phyloP scores from a whole-genome alignment of 148 eudicot species.

The Vaccinium macrocarpon region DNA sequence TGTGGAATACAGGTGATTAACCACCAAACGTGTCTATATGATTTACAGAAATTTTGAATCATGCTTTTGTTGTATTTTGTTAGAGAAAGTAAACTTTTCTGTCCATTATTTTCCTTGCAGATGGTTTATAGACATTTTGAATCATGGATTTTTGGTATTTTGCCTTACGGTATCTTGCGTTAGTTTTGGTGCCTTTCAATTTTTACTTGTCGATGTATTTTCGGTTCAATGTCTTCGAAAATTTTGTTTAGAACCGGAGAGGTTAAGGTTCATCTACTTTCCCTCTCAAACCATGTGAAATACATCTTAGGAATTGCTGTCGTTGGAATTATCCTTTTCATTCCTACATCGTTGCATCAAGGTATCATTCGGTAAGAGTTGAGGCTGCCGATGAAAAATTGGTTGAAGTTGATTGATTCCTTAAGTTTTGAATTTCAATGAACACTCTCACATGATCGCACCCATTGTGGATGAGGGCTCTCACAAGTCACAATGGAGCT shows the following conservation, averaged over 20 bases:
- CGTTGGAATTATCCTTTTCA: background rate
- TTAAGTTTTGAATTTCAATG: background rate
- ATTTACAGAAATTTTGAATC: too few relatives aligned
- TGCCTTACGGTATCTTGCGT: too few relatives aligned
- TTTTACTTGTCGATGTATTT: too few relatives aligned
- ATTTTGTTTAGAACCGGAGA: constrained; percentile 42
- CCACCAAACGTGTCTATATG: too few relatives aligned
- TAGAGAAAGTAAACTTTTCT: too few relatives aligned
- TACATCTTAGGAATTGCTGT: background rate
- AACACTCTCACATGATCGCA: background rate
- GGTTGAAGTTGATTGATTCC: background rate
- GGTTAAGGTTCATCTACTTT: constrained; percentile 57
- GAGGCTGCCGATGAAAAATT: background rate
- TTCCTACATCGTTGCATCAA: background rate
- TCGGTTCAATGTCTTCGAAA: too few relatives aligned
- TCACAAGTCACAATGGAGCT: background rate
- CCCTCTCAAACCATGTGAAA: background rate
- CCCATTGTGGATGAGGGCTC: background rate
- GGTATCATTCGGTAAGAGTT: background rate
- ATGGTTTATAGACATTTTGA: too few relatives aligned
- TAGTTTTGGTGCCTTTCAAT: too few relatives aligned
- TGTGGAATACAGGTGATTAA: too few relatives aligned
- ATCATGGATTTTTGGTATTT: too few relatives aligned
- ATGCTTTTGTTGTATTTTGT: too few relatives aligned
- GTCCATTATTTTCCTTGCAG: too few relatives aligned